Base-by-base conservation (phyloP, 352 stramenopile species). In the Pythium aristosporum region DNA sequence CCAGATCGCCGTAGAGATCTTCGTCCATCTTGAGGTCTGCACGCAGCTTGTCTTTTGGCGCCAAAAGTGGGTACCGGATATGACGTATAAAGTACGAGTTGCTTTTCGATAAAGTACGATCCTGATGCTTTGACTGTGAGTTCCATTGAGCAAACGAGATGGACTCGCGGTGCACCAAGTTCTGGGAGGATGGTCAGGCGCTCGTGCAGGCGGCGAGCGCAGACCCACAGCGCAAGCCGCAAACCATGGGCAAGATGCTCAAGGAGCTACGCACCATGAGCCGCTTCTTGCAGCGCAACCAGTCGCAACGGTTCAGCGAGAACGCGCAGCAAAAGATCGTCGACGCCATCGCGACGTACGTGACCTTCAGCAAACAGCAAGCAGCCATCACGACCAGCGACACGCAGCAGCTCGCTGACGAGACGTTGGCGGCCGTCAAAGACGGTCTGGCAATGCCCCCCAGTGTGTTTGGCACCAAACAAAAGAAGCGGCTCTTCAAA, bases 401-500 rank as follows among this genome's bases (percentile, higher is more conserved):
- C 32, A 39, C 48, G 9, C 61, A 71, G 41, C 73, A 85, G 67
- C 56, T 92, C 37, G 48, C 75, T 7, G 82, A 95, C 44, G 79
- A 74, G 1, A 73, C 75, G 15, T 87, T 92, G 42, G 65, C 88
- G 42, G 80, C 82, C 11, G 72, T 95, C 28, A 95, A 92, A 49
- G 86, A 94, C 44, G 82, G 72, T 1, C 76, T 95, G 0, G 86
- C 84, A 13, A 95, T 95, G 86, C 86, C 84, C 5, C 93, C 91
- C 61, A 89, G 80, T 57, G 84, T 93, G 50, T 72, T 93, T 51
- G 77, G 82, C 60, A 80, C 77, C 16, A 95, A 93, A 57, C 80
- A 93, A 50, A 93, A 95, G 69, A 93, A 92, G 54, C 75, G 68
- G 18, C 68, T 93, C 43, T 58, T 94, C 28, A 95, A 94, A 54